Evolutionary conservation across 495 filamentous ascomycete species (phyloP), one percentile per base, ranked within the genome.

Genomic region (Trichoderma reesei): DNA sequence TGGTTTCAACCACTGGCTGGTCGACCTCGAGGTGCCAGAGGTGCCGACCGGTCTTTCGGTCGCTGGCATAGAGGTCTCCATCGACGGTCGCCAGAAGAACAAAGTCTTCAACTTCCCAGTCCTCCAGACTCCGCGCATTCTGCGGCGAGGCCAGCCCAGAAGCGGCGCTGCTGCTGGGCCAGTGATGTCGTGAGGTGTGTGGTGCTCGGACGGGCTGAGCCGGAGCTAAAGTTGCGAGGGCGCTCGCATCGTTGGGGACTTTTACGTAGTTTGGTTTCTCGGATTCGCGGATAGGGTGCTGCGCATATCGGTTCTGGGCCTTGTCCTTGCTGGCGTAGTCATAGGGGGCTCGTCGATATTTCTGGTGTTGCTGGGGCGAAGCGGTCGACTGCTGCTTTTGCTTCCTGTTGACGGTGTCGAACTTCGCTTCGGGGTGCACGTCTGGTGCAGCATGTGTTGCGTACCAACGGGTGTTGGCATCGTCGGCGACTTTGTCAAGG

Each of bases 81-180:
- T 98, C 91, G 81, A 98, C 88, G 83, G 95, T 98, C 89, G 95
- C 92, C 88, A 98, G 79, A 80, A 98, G 89, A 75, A 98, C 89
- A 86, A 97, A 95, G 79, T 98, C 92, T 89, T 98, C 93, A 78
- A 96, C 92, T 85, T 96, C 90, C 92, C 92, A 98, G 73, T 97
- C 94, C 84, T 95, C 88, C 83, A 98, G 76, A 76, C 86, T 92
- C 85, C 92, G 92, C 91, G 92, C 92, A 85, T 84, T 85, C 84
- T 85, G 88, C 85, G 89, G 85, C 78, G 88, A 83, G 73, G 76
- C 75, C 74, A 92, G 83, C 74, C 87, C 90, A 74, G 85, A 85
- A 72, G 75, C 77, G 26, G 26, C 26, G 74, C 67, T 74, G 79
- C 41, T 65, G 70, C 66, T 70, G 63, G 73, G 78, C 83, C 83